Percentiles rank a stretch among this genome's conserved stretches.
These are phyloP conservation scores for Trichoderma sp. DNA, from an alignment of 2,329 filamentous ascomycete species.

Conservation along the genomic window DNA sequence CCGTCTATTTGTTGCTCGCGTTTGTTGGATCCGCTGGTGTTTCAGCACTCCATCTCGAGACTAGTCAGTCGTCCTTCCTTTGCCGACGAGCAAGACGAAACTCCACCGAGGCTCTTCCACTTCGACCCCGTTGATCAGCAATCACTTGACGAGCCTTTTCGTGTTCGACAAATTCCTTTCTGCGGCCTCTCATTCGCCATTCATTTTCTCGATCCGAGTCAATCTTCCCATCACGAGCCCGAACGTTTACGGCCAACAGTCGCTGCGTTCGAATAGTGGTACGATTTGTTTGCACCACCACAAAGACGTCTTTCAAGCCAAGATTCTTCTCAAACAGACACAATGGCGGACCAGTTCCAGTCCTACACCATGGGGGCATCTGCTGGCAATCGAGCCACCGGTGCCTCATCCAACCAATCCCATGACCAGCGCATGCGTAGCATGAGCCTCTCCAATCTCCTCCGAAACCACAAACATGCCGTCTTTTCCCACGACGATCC, in stretches of 20 bases:
- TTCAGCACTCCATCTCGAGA: slow-evolving; percentile 18
- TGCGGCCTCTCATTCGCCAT: neutral
- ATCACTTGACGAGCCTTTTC: neutral
- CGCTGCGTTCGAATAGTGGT: neutral
- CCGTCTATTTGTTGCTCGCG: neutral
- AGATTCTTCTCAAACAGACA: slow-evolving; percentile 50
- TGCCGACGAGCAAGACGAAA: slow-evolving; percentile 1
- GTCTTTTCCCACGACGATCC: slow-evolving; percentile 39
- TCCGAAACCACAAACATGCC: slow-evolving; percentile 51
- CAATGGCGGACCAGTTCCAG: slow-evolving; percentile 27
- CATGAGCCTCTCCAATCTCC: slow-evolving; percentile 52
- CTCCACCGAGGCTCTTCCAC: slow-evolving; percentile 1
- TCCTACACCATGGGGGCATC: neutral
- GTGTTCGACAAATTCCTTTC: neutral
- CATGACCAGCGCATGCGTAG: slow-evolving; percentile 48
- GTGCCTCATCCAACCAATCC: slow-evolving; percentile 26
- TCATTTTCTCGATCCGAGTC: neutral
- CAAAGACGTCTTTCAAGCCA: slow-evolving; percentile 39
- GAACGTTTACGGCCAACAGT: neutral
- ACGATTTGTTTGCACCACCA: slow-evolving; percentile 24
- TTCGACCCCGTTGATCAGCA: slow-evolving; percentile 13
- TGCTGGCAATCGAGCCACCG: slow-evolving; percentile 1
- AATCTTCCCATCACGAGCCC: neutral
- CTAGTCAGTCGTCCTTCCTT: slow-evolving; percentile 13
- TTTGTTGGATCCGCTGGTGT: slow-evolving; percentile 3